Evolutionary conservation across 768 basidiomycete genomes (phyloP).

Genomic region (Coprinopsis cinerea): DNA sequence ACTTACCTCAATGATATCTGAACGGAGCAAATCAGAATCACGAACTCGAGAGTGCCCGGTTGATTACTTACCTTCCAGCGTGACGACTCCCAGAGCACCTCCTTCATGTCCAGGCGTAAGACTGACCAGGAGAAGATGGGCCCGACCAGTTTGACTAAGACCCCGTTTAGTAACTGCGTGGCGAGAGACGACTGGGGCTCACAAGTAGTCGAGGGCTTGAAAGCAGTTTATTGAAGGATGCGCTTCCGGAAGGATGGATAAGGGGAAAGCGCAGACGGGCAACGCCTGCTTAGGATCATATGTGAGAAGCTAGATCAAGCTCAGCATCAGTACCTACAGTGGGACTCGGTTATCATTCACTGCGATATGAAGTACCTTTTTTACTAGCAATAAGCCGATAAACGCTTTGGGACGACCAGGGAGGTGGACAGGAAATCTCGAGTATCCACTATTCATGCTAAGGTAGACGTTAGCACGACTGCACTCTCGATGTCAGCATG

Average conservation of each 20-base stretch:
- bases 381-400: conserved; percentile 79
- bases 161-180: not conserved
- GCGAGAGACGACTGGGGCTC: not conserved
- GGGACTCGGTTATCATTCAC: conserved; percentile 10
- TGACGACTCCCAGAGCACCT: conserved; percentile 88
- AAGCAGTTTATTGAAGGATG: conserved; percentile 86
- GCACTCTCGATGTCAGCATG: not conserved
- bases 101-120: conserved; percentile 75
- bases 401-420: conserved; percentile 65
- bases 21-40: not conserved
- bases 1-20: conserved; percentile 66
- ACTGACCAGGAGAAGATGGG: conserved; percentile 85
- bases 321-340: not conserved
- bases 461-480: not conserved
- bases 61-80: conserved; percentile 46
- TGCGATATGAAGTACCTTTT: conserved; percentile 55
- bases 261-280: conserved; percentile 67
- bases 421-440: conserved; percentile 85
- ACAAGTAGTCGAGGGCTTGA: conserved; percentile 94
- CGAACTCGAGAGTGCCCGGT: not conserved
- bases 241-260: conserved; percentile 88
- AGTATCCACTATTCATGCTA: conserved; percentile 76
- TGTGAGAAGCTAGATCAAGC: conserved; percentile 57
- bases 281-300: conserved; percentile 80
- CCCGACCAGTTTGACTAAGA: conserved; percentile 83